A percentile compares a stretch with the other conserved stretches of the same genome.
Conservation (phyloP, 2,329 filamentous ascomycete species). For the Bertia moriformis region DNA sequence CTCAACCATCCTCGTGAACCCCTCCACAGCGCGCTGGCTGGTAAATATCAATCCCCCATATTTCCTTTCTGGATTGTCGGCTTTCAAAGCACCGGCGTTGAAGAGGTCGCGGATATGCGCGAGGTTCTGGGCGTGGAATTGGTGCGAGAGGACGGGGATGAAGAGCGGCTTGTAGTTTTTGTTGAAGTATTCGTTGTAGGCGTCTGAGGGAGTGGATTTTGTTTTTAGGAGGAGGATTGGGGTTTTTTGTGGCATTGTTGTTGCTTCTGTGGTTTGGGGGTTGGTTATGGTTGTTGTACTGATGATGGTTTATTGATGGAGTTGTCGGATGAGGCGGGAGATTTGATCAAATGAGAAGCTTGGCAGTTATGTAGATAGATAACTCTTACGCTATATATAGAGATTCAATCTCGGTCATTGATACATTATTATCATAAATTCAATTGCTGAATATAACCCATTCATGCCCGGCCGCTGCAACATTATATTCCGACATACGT, state of each 20-base stretch:
- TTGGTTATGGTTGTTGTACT: too few species aligned
- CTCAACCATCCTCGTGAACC: constrained; percentile 18
- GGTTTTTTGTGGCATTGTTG: neutral
- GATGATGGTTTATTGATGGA: too few species aligned
- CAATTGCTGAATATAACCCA: too few species aligned
- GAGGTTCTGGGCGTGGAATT: constrained; percentile 19
- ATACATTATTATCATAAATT: too few species aligned
- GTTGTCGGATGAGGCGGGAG: too few species aligned
- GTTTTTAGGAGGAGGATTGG: constrained; percentile 31
- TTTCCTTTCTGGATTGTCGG: constrained; percentile 5
- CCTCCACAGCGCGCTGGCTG: constrained; percentile 29
- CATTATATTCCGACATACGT: too few species aligned
- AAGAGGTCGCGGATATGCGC: constrained; percentile 17
- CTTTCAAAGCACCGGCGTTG: constrained; percentile 6
- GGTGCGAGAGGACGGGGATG: constrained; percentile 28
- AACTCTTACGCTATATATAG: too few species aligned
- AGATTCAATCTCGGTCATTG: too few species aligned
- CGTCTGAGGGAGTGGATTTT: constrained; percentile 24
- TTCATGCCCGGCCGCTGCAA: too few species aligned
- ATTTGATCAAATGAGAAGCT: neutral
- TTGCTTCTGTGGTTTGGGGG: neutral
- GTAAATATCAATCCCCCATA: constrained; percentile 33
- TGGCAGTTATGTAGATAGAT: too few species aligned
- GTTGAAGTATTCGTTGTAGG: constrained; percentile 26
- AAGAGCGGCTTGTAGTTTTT: constrained; percentile 12